Evolutionary conservation across 345 rosid species (phyloP).

Genomic region (Acer saccharum): DNA sequence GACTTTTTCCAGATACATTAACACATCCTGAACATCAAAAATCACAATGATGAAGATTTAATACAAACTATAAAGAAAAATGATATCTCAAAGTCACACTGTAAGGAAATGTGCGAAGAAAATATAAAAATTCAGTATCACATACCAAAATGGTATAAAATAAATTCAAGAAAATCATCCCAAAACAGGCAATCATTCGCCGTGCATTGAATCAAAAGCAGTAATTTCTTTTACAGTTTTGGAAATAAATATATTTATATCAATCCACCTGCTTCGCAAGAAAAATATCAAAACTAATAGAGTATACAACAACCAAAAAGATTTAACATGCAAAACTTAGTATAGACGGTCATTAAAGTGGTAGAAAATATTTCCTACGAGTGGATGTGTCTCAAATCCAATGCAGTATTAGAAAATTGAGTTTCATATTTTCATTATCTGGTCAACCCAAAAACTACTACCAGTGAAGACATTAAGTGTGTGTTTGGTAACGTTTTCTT

Average conservation of each 20-base stretch:
- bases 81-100: background rate
- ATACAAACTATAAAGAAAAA: constrained; percentile 12
- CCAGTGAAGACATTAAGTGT: background rate
- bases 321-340: background rate
- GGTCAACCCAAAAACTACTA: background rate
- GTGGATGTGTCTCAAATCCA: background rate
- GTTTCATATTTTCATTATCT: background rate
- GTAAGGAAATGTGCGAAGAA: background rate
- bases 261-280: background rate
- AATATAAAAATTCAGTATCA: background rate
- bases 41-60: constrained; percentile 16
- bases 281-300: background rate
- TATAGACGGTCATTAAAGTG: background rate
- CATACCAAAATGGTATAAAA: background rate
- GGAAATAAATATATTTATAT: background rate
- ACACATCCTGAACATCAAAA: constrained; percentile 63
- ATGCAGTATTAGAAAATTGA: background rate
- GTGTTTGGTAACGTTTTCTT: background rate
- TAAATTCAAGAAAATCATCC: background rate
- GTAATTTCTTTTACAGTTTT: background rate
- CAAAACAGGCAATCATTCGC: constrained; percentile 6
- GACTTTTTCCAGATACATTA: constrained; percentile 72
- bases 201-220: background rate
- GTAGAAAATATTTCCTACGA: background rate
- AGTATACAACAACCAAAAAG: background rate